A percentile compares a stretch with the other conserved stretches of the same genome.
Evolutionary conservation across 352 stramenopile genomes (phyloP).

Genomic region (Globisporangium carolinianum): DNA sequence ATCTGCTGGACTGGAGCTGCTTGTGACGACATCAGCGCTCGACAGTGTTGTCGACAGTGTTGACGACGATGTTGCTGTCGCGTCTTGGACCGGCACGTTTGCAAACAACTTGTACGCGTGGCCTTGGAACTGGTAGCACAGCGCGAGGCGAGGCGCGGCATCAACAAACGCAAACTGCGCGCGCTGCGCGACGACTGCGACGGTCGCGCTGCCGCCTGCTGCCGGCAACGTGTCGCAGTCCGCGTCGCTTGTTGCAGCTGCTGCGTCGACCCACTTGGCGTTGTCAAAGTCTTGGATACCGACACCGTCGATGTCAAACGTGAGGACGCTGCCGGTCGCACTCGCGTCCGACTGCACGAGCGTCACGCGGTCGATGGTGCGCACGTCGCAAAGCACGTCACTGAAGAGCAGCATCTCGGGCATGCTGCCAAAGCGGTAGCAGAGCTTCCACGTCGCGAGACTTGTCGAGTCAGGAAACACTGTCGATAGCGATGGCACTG

Average conservation of each 20-base stretch:
- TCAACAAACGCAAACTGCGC: conserved; percentile 42
- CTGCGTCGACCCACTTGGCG: conserved; percentile 45
- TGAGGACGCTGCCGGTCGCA: conserved; percentile 32
- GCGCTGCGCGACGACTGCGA: conserved; percentile 26
- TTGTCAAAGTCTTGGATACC: conserved; percentile 55
- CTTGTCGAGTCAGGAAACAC: background rate
- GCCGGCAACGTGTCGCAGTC: conserved; percentile 33
- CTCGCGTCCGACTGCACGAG: conserved; percentile 26
- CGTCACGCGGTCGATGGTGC: conserved; percentile 39
- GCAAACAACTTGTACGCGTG: conserved; percentile 49
- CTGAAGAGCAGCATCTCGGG: conserved; percentile 49
- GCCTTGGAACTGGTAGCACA: conserved; percentile 58
- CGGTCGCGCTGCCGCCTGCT: conserved; percentile 28
- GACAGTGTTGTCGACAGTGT: too few relatives aligned
- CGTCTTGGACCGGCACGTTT: conserved; percentile 29
- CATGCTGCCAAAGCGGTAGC: conserved; percentile 59
- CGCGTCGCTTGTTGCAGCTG: conserved; percentile 18
- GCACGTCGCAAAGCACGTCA: conserved; percentile 45
- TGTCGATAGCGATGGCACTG: background rate
- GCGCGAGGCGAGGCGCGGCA: conserved; percentile 25
- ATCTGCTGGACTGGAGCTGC: conserved; percentile 1
- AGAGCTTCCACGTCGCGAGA: conserved; percentile 59
- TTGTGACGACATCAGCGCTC: background rate
- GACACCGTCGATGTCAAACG: conserved; percentile 50
- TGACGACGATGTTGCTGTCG: conserved; percentile 6